Evolutionary conservation across 306 rosid genomes (phyloP), one percentile per base, ranked within the genome.

Genomic region (Morella rubra): DNA sequence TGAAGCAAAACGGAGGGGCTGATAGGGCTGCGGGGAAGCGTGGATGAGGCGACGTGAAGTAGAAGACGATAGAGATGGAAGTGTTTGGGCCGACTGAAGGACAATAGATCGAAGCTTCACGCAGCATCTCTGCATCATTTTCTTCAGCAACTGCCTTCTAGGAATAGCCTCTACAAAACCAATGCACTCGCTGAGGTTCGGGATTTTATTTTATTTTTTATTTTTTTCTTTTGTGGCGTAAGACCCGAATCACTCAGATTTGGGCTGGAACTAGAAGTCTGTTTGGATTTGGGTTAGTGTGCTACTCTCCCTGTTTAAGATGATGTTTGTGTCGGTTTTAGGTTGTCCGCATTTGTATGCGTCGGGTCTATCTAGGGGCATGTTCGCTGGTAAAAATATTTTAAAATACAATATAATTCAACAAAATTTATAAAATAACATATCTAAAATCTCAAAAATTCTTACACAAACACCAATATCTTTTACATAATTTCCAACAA

Each of bases 111-210:
- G 97, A 47, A 95, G 88, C 80, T 82, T 88, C 41, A 82, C 42
- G 54, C 85, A 44, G 50, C 83, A 82, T 76, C 97, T 83, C 79
- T 76, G 96, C 91, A 90, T 89, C 90, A 60, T 80, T 77, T 58
- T 70, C 82, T 74, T 60, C 80, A 74, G 81, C 79, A 44, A 67
- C 52, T 61, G 73, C 49, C 69, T 37, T 41, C 8, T 42, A 4
- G 65, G 6, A 24, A 4, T 24, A 15, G 7, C 19, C 19, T 55
- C 37, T 32, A 32, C 37, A 32, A 32, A 32, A 32, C 37, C 1
- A 27, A 27, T 13, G 3, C 16, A 5, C 67, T 8, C n/a, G 1
- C 22, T 16, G 64, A 58, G 37, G 12, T 56, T 10, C 24, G 41
- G 40, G 37, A 0, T 22, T 58, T 58, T 22, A 7, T 22, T 32